Conservation (phyloP, 1,284 basidiomycete species). For the Cryptococcus sp. region DNA sequence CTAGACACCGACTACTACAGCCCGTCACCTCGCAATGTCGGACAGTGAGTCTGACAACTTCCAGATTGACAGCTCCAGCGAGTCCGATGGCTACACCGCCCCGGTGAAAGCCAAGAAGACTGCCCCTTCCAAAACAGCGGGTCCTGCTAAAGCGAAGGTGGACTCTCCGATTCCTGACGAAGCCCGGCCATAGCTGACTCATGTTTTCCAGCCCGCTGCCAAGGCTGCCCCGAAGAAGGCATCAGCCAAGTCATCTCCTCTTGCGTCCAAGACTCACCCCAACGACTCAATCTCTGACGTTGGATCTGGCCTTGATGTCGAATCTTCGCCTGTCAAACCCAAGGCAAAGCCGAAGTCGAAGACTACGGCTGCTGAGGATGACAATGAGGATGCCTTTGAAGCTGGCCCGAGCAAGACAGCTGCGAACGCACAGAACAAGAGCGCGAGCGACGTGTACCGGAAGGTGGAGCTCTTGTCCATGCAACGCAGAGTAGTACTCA, state of each 20-base stretch:
- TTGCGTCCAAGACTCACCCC: constrained; percentile 59
- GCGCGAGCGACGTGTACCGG: constrained; percentile 85
- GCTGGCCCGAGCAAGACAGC: constrained; percentile 41
- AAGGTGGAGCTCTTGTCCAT: constrained; percentile 59
- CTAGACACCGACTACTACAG: too few species aligned
- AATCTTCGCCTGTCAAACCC: constrained; percentile 35
- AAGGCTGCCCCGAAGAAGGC: constrained; percentile 53
- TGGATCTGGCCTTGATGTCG: constrained; percentile 27
- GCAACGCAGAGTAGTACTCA: not conserved
- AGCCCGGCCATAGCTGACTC: not conserved
- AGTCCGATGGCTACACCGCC: constrained; percentile 39
- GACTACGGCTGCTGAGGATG: constrained; percentile 19
- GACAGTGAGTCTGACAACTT: constrained; percentile 42
- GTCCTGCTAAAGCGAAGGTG: constrained; percentile 26
- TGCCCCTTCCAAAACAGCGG: constrained; percentile 25
- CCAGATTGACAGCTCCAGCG: constrained; percentile 34
- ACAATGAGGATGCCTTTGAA: constrained; percentile 25
- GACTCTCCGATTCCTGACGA: not conserved
- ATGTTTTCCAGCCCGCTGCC: constrained; percentile 26
- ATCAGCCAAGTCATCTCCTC: too few species aligned
- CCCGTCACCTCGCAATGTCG: constrained; percentile 35
- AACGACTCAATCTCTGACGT: constrained; percentile 58
- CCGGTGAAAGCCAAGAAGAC: constrained; percentile 31
- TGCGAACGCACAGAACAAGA: constrained; percentile 61
- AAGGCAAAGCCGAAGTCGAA: constrained; percentile 21